phyloP scores from a whole-genome alignment of 495 filamentous ascomycete species.

The Chaetomidium leptoderma region DNA sequence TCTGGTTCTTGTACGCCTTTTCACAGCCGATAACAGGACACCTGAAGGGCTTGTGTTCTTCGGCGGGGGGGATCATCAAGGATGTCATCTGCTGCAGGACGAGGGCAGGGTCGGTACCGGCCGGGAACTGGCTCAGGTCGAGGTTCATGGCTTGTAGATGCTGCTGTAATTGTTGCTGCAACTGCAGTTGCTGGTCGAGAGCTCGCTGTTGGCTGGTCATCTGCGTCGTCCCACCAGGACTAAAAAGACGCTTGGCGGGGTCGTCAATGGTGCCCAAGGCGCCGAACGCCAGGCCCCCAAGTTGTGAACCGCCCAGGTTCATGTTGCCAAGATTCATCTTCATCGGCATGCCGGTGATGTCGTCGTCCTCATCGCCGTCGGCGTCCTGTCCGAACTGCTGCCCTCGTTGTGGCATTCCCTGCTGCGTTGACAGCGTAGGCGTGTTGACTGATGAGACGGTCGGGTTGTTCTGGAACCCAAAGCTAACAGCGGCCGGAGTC shows the following conservation, averaged over 20 bases:
- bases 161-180: conserved; percentile 48
- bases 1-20: conserved; percentile 99
- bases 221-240: conserved; percentile 62
- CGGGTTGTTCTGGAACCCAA: conserved; percentile 84
- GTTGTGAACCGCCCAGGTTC: conserved; percentile 45
- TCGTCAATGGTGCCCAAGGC: conserved; percentile 74
- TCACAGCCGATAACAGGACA: conserved; percentile 98
- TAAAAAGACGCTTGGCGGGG: conserved; percentile 89
- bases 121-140: conserved; percentile 63
- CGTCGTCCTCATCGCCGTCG: conserved; percentile 46
- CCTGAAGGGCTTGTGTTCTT: conserved; percentile 89
- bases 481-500: conserved; percentile 70
- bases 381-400: conserved; percentile 53
- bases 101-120: conserved; percentile 69
- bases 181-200: conserved; percentile 32
- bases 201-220: conserved; percentile 55
- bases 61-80: conserved; percentile 52
- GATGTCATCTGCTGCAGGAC: conserved; percentile 70
- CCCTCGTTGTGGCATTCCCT: conserved; percentile 36
- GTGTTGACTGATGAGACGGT: conserved; percentile 98
- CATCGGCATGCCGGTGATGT: conserved; percentile 58
- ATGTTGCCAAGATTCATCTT: conserved; percentile 54
- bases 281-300: conserved; percentile 33
- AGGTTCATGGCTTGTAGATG: conserved; percentile 63
- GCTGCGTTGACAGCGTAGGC: conserved; percentile 71